These are phyloP conservation scores for Claviceps digitariae DNA, from an alignment of 2,329 filamentous ascomycete species.

Conservation along the genomic window DNA sequence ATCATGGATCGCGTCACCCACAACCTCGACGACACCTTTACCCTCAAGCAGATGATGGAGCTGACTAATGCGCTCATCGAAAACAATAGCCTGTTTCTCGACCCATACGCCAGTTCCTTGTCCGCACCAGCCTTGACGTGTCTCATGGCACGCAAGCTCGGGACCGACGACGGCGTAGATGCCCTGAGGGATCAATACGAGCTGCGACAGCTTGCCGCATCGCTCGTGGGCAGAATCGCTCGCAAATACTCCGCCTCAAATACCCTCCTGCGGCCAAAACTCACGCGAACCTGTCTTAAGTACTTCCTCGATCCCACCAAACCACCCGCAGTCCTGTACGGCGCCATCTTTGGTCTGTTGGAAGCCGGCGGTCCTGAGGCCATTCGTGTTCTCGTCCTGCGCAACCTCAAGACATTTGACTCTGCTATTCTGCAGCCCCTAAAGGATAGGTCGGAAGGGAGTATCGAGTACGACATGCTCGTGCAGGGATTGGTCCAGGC, in stretches of 20 bases:
- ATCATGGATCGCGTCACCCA: constrained; percentile 94
- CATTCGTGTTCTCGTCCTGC: constrained; percentile 41
- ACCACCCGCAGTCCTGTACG: constrained; percentile 74
- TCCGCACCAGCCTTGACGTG: constrained; percentile 86
- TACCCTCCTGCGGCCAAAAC: constrained; percentile 69
- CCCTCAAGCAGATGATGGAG: constrained; percentile 84
- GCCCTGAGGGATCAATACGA: constrained; percentile 54
- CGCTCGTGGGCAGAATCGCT: constrained; percentile 65
- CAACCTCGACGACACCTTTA: constrained; percentile 77
- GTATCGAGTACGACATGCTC: constrained; percentile 41
- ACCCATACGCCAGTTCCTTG: constrained; percentile 49
- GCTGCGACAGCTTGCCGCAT: constrained; percentile 72
- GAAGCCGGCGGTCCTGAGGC: constrained; percentile 57
- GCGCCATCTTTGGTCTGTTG: constrained; percentile 68
- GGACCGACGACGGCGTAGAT: constrained; percentile 39
- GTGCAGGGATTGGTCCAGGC: constrained; percentile 43
- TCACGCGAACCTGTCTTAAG: constrained; percentile 87
- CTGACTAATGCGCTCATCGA: constrained; percentile 72
- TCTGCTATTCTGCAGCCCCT: constrained; percentile 38
- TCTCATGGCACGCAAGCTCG: constrained; percentile 65
- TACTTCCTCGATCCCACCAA: constrained; percentile 79
- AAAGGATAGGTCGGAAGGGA: constrained; percentile 34
- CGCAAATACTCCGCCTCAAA: constrained; percentile 71
- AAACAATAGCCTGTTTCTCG: constrained; percentile 65
- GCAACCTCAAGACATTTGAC: constrained; percentile 42